Evolutionary conservation across 208 protist species (phyloP).

Genomic region (Angomonas desouzai): DNA sequence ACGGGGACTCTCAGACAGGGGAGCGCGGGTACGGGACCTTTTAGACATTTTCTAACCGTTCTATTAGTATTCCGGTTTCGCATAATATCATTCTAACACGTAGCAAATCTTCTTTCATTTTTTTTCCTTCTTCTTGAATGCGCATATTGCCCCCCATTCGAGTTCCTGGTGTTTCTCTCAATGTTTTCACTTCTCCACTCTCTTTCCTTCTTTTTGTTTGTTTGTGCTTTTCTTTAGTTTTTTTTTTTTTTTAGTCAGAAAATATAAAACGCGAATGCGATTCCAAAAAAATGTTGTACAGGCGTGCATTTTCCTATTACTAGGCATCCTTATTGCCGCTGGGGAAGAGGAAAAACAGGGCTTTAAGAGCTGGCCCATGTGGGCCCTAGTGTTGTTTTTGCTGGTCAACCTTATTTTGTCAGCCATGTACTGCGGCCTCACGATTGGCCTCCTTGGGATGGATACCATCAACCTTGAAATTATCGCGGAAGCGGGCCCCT

Average conservation of each 20-base stretch:
- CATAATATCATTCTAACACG: conserved; percentile 6
- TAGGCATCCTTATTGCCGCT: not conserved
- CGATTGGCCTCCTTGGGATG: conserved; percentile 79
- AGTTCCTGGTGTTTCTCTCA: conserved; percentile 6
- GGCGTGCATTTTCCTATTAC: not conserved
- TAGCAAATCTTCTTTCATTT: conserved; percentile 1
- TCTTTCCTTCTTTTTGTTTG: conserved; percentile 5
- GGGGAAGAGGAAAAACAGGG: conserved; percentile 22
- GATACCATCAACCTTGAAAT: conserved; percentile 75
- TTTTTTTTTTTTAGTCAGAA: conserved; percentile 7
- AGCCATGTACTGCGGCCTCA: conserved; percentile 80
- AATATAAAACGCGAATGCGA: not conserved
- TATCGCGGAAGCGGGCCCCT: conserved; percentile 59
- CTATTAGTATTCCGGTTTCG: conserved; percentile 9
- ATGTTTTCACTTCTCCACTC: not conserved
- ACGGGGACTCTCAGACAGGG: not conserved
- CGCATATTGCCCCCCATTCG: no score
- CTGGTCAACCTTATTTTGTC: conserved; percentile 43
- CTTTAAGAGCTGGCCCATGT: conserved; percentile 44
- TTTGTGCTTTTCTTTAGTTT: not conserved
- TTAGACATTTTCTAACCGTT: conserved; percentile 9
- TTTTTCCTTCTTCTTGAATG: conserved; percentile 12
- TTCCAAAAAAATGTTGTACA: not conserved
- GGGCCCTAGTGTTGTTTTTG: conserved; percentile 38
- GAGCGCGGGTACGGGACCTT: conserved; percentile 20